phyloP scores from a whole-genome alignment of 2,329 filamentous ascomycete species.

The Paraconiothyrium brasiliense region DNA sequence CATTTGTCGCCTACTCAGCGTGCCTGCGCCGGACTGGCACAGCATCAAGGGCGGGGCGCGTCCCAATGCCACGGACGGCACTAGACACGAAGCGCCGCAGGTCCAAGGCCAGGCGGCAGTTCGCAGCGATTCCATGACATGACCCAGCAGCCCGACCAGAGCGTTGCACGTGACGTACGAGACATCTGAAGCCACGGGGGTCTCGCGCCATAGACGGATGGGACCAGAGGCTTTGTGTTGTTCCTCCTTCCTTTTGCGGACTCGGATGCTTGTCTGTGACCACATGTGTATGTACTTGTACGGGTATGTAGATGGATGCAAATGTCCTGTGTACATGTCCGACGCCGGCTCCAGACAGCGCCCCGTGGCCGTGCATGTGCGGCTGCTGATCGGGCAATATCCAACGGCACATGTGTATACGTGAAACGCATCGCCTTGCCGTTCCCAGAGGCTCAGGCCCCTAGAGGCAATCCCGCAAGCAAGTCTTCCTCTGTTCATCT shows the following conservation, averaged over 20 bases:
- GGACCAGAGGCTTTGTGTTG: not conserved
- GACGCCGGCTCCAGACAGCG: not conserved
- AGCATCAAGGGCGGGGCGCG: constrained; percentile 35
- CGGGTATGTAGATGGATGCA: constrained; percentile 1
- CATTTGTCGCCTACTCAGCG: constrained; percentile 51
- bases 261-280: not conserved
- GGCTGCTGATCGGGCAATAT: constrained; percentile 10
- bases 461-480: not conserved
- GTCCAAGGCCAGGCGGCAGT: constrained; percentile 17
- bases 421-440: constrained; percentile 6
- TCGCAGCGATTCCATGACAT: not conserved
- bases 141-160: not conserved
- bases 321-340: constrained; percentile 9
- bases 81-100: constrained; percentile 32
- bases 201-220: constrained; percentile 7
- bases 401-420: constrained; percentile 1
- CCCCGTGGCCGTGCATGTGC: not conserved
- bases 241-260: not conserved
- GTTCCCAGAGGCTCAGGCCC: not conserved
- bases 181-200: not conserved
- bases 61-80: constrained; percentile 35
- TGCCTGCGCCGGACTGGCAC: constrained; percentile 51
- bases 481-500: not conserved
- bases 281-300: not conserved
- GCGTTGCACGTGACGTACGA: constrained; percentile 12